phyloP scores from a whole-genome alignment of 192 early-diverging fungal genomes.

The Coemansia sp. region DNA sequence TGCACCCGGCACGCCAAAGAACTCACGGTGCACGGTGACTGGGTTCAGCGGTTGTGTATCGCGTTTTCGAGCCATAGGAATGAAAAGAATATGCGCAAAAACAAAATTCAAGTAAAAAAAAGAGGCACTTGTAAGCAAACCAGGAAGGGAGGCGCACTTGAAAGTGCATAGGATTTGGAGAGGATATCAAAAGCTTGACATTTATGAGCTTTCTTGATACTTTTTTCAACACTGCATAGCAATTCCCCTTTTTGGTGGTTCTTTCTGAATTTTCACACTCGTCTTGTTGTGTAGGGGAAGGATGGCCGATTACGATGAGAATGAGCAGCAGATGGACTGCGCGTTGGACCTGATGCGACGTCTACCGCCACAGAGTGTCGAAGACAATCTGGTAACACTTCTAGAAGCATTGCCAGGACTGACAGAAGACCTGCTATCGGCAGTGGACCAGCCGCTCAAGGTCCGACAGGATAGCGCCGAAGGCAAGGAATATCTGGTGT shows the following conservation, averaged over 20 bases:
- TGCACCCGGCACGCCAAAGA: slow-evolving; percentile 68
- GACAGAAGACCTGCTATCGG: slow-evolving; percentile 86
- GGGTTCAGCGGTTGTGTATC: slow-evolving; percentile 55
- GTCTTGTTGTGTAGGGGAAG: background rate
- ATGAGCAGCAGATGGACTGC: slow-evolving; percentile 75
- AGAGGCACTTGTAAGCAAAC: no score
- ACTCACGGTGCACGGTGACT: slow-evolving; percentile 75
- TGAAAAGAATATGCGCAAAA: background rate
- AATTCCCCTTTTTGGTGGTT: background rate
- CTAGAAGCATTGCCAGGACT: slow-evolving; percentile 80
- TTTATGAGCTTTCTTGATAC: background rate
- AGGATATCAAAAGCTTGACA: background rate
- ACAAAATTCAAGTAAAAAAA: background rate
- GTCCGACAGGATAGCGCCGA: slow-evolving; percentile 65
- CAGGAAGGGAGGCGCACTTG: background rate
- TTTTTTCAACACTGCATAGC: background rate
- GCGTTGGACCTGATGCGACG: slow-evolving; percentile 97
- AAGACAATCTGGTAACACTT: slow-evolving; percentile 82
- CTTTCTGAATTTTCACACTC: background rate
- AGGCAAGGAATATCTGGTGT: slow-evolving; percentile 83
- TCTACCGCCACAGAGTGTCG: slow-evolving; percentile 87
- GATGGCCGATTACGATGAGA: slow-evolving; percentile 50
- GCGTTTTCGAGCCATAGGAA: slow-evolving; percentile 4
- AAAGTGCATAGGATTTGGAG: background rate
- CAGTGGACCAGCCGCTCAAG: slow-evolving; percentile 92